Evolutionary conservation across 139 green algal species (phyloP).

Genomic region (Chlamydomonas schloesseri): DNA sequence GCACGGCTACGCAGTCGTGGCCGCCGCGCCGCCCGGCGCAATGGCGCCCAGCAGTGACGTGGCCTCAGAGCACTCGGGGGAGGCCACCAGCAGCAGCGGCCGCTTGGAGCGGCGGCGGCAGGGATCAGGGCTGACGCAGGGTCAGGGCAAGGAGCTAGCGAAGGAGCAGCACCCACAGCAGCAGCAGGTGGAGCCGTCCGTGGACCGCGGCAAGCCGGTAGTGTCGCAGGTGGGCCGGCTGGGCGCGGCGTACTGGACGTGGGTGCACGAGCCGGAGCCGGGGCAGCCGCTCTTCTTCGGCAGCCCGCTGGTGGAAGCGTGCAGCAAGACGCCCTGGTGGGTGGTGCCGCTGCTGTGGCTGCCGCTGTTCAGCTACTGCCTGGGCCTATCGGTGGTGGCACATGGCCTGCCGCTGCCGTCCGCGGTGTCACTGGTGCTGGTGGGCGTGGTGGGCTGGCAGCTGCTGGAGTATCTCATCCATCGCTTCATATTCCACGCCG

Average conservation of each 20-base stretch:
- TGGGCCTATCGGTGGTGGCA: neutral
- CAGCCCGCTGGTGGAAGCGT: slow-evolving; percentile 65
- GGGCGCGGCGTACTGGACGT: slow-evolving; percentile 78
- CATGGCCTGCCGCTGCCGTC: neutral
- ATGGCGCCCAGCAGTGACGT: neutral
- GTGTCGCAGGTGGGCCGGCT: slow-evolving; percentile 77
- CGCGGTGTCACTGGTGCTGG: slow-evolving; percentile 46
- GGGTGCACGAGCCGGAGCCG: slow-evolving; percentile 82
- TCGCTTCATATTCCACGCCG: slow-evolving; percentile 91
- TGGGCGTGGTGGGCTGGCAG: slow-evolving; percentile 85
- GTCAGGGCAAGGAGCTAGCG: neutral
- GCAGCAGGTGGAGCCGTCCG: neutral
- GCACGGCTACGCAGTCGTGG: too few species aligned
- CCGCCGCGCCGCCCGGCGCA: too few species aligned
- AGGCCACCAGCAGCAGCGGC: neutral
- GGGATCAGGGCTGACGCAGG: too few species aligned
- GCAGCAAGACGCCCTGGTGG: slow-evolving; percentile 88
- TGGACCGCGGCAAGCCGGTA: slow-evolving; percentile 43
- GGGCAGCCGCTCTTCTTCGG: slow-evolving; percentile 89
- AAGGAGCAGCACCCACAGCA: neutral
- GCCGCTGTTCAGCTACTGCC: slow-evolving; percentile 68
- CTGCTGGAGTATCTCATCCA: slow-evolving; percentile 93
- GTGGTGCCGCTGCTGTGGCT: slow-evolving; percentile 92
- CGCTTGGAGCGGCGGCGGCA: too few species aligned
- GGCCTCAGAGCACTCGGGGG: too few species aligned